Conservation (phyloP, 257 asterid genomes). For the Plantago major region DNA sequence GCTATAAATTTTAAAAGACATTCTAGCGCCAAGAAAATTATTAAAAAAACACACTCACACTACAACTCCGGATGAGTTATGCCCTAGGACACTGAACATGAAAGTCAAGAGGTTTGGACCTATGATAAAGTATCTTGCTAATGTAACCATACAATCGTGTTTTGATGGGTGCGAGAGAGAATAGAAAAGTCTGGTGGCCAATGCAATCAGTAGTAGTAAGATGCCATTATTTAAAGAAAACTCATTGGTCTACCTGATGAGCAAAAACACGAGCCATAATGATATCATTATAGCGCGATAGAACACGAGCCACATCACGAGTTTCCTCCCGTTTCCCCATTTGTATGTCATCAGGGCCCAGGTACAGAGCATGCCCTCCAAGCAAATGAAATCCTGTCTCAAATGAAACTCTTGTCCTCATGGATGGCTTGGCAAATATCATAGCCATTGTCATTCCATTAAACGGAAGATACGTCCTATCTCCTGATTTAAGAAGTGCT, state of each 20-base stretch:
- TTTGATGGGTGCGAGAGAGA: too few relatives aligned
- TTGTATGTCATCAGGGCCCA: slow-evolving; percentile 94
- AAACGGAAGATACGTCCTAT: slow-evolving; percentile 80
- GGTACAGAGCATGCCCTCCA: slow-evolving; percentile 93
- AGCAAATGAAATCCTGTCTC: slow-evolving; percentile 93
- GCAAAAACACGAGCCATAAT: slow-evolving; percentile 97
- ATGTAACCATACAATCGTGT: too few relatives aligned
- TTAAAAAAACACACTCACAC: too few relatives aligned
- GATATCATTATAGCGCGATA: slow-evolving; percentile 92
- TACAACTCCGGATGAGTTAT: too few relatives aligned
- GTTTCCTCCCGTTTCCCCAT: slow-evolving; percentile 99
- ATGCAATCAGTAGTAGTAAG: slow-evolving; percentile 9
- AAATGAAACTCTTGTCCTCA: slow-evolving; percentile 97
- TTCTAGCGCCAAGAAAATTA: too few relatives aligned
- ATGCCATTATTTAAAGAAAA: slow-evolving; percentile 21
- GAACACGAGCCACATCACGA: slow-evolving; percentile 94
- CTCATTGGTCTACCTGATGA: slow-evolving; percentile 93
- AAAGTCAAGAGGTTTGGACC: too few relatives aligned
- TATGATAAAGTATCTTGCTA: too few relatives aligned
- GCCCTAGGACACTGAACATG: too few relatives aligned
- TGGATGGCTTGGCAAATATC: slow-evolving; percentile 98
- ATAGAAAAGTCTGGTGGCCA: too few relatives aligned
- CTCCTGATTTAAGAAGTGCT: slow-evolving; percentile 82
- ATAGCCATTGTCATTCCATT: slow-evolving; percentile 96
- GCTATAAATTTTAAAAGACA: too few relatives aligned